Percentiles rank a stretch among this genome's conserved stretches.
Conservation (phyloP, 2,329 filamentous ascomycete genomes). For the Apiospora pterosperma region DNA sequence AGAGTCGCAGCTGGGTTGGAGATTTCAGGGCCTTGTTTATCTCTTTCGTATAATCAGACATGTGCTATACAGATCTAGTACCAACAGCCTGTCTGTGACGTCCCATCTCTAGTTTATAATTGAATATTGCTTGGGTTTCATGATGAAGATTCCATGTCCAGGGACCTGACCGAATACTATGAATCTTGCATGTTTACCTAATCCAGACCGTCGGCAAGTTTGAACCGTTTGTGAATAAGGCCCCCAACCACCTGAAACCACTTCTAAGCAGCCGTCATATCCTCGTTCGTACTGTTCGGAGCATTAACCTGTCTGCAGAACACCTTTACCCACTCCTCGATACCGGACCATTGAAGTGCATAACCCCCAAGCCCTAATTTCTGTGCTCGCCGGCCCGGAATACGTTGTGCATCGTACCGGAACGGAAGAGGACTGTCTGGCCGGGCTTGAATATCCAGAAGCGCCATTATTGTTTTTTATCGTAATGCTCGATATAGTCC, state of each 20-base stretch:
- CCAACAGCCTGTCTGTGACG: no score
- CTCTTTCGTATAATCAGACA: no score
- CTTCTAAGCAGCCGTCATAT: constrained; percentile 14
- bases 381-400: constrained; percentile 23
- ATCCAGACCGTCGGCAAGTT: background rate
- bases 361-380: constrained; percentile 31
- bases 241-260: background rate
- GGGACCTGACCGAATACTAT: no score
- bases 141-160: no score
- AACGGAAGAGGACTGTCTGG: constrained; percentile 30
- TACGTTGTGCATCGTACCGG: constrained; percentile 32
- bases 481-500: constrained; percentile 12
- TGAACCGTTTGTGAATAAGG: constrained; percentile 1
- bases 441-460: constrained; percentile 29
- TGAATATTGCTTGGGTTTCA: no score
- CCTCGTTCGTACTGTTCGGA: constrained; percentile 27
- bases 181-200: no score
- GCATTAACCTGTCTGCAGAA: constrained; percentile 23
- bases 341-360: constrained; percentile 29
- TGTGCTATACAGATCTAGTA: no score
- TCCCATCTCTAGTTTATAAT: no score
- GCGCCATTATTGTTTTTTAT: constrained; percentile 24
- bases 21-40: no score
- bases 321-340: constrained; percentile 26
- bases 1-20: no score